Evolutionary conservation across 169 alveolate species (phyloP).

Genomic region (Ichthyophthirius multifiliis): DNA sequence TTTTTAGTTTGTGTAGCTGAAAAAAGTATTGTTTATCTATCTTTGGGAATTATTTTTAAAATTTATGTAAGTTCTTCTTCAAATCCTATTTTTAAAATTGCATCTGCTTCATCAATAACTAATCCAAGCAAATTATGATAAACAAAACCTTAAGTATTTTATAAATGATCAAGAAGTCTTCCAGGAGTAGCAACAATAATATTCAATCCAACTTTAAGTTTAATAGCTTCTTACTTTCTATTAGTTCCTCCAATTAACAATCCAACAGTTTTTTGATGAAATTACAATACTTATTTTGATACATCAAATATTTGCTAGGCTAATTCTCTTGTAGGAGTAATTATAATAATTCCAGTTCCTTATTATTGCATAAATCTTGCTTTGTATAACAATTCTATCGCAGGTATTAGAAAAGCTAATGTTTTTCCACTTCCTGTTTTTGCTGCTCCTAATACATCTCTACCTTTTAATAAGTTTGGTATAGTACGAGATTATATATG

Average conservation of each 20-base stretch:
- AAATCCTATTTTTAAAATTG: slow-evolving; percentile 97
- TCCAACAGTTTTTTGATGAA: slow-evolving; percentile 96
- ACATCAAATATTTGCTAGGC: slow-evolving; percentile 97
- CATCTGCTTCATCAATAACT: slow-evolving; percentile 99
- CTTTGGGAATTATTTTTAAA: slow-evolving; percentile 93
- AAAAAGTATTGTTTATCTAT: slow-evolving; percentile 96
- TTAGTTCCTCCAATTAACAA: slow-evolving; percentile 99
- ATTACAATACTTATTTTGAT: slow-evolving; percentile 91
- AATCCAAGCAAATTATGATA: slow-evolving; percentile 94
- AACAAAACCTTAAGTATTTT: slow-evolving; percentile 96
- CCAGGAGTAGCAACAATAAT: slow-evolving; percentile 99
- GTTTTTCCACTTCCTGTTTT: slow-evolving; percentile 99
- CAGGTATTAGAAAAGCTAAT: slow-evolving; percentile 97
- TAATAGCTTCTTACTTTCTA: slow-evolving; percentile 95
- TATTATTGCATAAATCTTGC: slow-evolving; percentile 92
- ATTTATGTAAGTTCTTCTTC: slow-evolving; percentile 99
- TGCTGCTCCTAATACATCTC: slow-evolving; percentile 98
- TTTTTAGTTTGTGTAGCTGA: slow-evolving; percentile 99
- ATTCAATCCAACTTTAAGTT: slow-evolving; percentile 95
- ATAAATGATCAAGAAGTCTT: slow-evolving; percentile 97
- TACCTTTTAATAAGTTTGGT: slow-evolving; percentile 96
- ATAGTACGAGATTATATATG: slow-evolving; percentile 97
- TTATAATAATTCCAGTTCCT: slow-evolving; percentile 93
- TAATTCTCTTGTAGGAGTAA: slow-evolving; percentile 99
- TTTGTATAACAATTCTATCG: slow-evolving; percentile 93